phyloP scores from a whole-genome alignment of 2,329 filamentous ascomycete species.

The Parascedosporium putredinis region DNA sequence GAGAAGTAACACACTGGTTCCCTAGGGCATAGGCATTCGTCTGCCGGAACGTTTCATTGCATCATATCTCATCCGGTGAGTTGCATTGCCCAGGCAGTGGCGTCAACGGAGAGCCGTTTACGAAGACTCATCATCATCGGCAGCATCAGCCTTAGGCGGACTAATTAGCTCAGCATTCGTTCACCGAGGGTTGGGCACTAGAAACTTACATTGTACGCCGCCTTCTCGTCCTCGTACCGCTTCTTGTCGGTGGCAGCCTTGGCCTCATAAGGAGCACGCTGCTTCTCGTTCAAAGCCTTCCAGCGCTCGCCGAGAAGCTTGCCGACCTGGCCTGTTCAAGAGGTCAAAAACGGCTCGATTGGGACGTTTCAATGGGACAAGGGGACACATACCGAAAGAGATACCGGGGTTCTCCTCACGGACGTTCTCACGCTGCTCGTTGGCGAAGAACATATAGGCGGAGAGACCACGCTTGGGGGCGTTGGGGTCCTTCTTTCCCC shows the following conservation, averaged over 20 bases:
- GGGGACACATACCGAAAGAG: conserved; percentile 60
- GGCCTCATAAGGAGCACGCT: conserved; percentile 87
- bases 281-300: conserved; percentile 92
- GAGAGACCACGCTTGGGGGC: conserved; percentile 98
- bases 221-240: conserved; percentile 97
- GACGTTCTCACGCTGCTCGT: conserved; percentile 96
- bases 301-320: conserved; percentile 97
- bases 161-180: conserved; percentile 17
- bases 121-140: conserved; percentile 43
- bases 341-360: no score
- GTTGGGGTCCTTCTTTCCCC: conserved; percentile 69
- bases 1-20: conserved; percentile 3
- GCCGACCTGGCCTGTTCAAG: conserved; percentile 69
- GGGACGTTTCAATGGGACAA: no score
- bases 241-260: conserved; percentile 98
- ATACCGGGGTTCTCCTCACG: conserved; percentile 97
- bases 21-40: not conserved
- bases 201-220: conserved; percentile 69
- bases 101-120: conserved; percentile 15
- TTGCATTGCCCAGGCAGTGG: conserved; percentile 1
- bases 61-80: conserved; percentile 8
- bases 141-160: conserved; percentile 16
- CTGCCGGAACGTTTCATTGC: conserved; percentile 3
- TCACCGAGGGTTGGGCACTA: conserved; percentile 1
- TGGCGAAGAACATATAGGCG: conserved; percentile 99